Percentiles rank a stretch among this genome's conserved stretches.
phyloP scores from a whole-genome alignment of 305 asterid species.

The Andrographis paniculata region DNA sequence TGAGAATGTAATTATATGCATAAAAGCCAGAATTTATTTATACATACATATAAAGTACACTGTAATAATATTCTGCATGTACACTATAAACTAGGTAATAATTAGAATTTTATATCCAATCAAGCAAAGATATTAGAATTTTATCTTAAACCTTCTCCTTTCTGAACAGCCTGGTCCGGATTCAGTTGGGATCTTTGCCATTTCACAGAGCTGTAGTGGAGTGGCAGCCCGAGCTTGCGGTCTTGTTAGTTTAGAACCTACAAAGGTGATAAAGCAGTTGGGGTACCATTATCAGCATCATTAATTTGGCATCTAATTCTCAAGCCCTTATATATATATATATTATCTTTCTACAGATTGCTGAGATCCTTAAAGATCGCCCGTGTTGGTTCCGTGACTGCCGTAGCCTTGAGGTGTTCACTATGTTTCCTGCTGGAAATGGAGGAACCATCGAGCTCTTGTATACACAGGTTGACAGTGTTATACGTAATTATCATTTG shows the following conservation, averaged over 20 bases:
- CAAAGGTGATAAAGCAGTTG: constrained; percentile 42
- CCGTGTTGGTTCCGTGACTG: constrained; percentile 90
- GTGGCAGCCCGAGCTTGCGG: constrained; percentile 99
- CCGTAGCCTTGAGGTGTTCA: constrained; percentile 83
- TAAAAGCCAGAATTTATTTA: no score
- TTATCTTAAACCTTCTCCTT: neutral
- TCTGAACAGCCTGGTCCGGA: constrained; percentile 98
- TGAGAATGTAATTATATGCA: no score
- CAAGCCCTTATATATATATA: no score
- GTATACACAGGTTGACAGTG: constrained; percentile 57
- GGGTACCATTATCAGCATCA: neutral
- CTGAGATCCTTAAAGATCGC: constrained; percentile 93
- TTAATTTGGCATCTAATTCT: neutral
- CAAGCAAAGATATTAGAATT: no score
- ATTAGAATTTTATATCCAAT: no score
- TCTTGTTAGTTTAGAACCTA: constrained; percentile 92
- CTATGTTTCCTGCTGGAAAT: constrained; percentile 78
- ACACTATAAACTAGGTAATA: no score
- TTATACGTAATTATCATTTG: neutral
- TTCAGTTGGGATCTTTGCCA: constrained; percentile 96
- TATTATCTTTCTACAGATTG: constrained; percentile 59
- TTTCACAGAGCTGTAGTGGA: constrained; percentile 86
- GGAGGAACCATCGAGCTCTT: constrained; percentile 90
- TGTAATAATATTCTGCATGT: no score
- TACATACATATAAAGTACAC: no score